Conservation (phyloP, 306 rosid species). For the Alnus rubra region DNA sequence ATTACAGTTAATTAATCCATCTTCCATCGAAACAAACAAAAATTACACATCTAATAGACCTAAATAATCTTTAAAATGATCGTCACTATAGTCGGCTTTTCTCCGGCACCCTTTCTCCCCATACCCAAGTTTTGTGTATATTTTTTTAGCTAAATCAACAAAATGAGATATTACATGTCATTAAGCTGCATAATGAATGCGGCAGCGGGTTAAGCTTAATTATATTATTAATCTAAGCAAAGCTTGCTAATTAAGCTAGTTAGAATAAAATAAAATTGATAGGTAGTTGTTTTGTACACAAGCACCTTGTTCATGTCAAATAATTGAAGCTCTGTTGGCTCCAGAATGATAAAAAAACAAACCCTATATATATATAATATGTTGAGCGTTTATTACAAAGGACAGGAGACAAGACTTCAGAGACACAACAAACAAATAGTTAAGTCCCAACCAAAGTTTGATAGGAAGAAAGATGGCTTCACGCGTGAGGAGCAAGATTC, state of each 20-base stretch:
- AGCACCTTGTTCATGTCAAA: constrained; percentile 35
- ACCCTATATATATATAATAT: not conserved
- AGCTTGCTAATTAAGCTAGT: not conserved
- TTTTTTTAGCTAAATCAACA: not conserved
- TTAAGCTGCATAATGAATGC: constrained; percentile 30
- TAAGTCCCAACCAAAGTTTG: not conserved
- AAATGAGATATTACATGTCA: constrained; percentile 5
- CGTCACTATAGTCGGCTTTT: constrained; percentile 17
- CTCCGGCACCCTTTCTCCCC: constrained; percentile 2
- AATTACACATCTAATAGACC: constrained; percentile 23
- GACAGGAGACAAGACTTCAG: not conserved
- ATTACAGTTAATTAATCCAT: constrained; percentile 1
- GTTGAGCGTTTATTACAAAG: not conserved
- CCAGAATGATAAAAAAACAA: not conserved
- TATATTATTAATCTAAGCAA: constrained; percentile 6
- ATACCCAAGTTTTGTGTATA: constrained; percentile 13
- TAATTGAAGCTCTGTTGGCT: not conserved
- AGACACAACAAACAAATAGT: not conserved
- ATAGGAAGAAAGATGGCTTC: constrained; percentile 5
- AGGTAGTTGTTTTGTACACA: constrained; percentile 12
- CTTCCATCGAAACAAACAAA: constrained; percentile 25
- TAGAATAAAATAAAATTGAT: constrained; percentile 15
- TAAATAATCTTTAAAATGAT: constrained; percentile 32
- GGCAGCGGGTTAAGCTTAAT: constrained; percentile 22
- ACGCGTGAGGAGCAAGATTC: not conserved